Conservation (phyloP, 805 yeast species). For the Saturnispora hagleri region DNA sequence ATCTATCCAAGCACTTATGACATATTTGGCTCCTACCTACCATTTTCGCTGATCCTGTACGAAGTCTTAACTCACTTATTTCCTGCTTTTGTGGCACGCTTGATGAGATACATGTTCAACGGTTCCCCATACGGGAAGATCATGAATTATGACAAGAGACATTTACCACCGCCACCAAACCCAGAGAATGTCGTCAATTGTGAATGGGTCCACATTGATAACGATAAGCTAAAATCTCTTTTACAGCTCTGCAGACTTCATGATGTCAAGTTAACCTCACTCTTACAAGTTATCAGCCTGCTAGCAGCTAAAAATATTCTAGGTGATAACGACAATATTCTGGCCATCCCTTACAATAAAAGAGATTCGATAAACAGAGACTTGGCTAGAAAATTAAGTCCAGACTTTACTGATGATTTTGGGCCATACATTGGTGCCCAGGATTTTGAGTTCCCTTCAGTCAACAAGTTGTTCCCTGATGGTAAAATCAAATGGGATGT, state of each 20-base stretch:
- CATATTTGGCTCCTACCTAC: not conserved
- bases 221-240: not conserved
- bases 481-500: slow-evolving; percentile 8
- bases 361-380: slow-evolving; percentile 7
- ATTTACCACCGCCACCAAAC: not conserved
- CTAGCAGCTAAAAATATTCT: not conserved
- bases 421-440: not conserved
- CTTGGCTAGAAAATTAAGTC: not conserved
- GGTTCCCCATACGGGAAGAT: not conserved
- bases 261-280: slow-evolving; percentile 3
- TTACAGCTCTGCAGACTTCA: not conserved
- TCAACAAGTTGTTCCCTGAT: slow-evolving; percentile 5
- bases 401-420: slow-evolving; percentile 2
- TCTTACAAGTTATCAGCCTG: not conserved
- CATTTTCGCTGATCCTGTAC: not conserved
- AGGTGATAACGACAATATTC: slow-evolving; percentile 9
- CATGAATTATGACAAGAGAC: slow-evolving; percentile 1
- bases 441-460: slow-evolving; percentile 10
- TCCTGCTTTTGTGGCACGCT: slow-evolving; percentile 8
- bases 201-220: slow-evolving; percentile 5
- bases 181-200: slow-evolving; percentile 1
- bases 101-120: slow-evolving; percentile 2
- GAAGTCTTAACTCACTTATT: not conserved
- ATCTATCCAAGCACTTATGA: slow-evolving; percentile 2
- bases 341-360: slow-evolving; percentile 16